A percentile compares a stretch with the other conserved stretches of the same genome.
Conservation (phyloP, 73 alveolate species). For the Paramecium octaurelia region DNA sequence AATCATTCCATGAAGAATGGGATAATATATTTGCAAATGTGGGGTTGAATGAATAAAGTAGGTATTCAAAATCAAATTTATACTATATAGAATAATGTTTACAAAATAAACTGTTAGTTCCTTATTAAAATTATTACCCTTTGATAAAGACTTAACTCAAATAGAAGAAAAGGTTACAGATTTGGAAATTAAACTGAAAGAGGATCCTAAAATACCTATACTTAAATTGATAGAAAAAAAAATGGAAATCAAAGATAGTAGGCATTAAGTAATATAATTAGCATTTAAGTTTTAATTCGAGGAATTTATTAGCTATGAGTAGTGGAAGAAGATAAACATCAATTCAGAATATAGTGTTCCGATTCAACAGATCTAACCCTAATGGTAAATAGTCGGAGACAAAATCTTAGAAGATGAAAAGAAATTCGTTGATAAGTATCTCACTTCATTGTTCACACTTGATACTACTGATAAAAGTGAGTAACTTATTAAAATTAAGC, state of each 20-base stretch:
- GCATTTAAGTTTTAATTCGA: not conserved
- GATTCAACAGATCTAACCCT: not conserved
- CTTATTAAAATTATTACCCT: not conserved
- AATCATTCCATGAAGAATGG: not conserved
- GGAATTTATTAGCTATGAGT: not conserved
- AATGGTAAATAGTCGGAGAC: conserved; percentile 24
- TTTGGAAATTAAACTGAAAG: not conserved
- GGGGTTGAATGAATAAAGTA: conserved; percentile 36
- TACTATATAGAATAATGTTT: not conserved
- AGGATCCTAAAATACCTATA: not conserved
- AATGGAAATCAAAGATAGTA: not conserved
- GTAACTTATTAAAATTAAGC: not conserved
- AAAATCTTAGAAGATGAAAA: not conserved
- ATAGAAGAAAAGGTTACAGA: not conserved
- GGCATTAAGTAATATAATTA: not conserved
- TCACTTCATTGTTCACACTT: not conserved
- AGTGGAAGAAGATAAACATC: not conserved
- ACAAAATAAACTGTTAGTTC: not conserved
- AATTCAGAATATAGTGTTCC: not conserved
- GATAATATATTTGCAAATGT: conserved; percentile 10
- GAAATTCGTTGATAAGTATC: not conserved
- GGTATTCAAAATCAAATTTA: not conserved
- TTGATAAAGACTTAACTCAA: not conserved
- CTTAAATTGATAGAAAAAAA: not conserved
- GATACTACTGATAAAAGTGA: not conserved